phyloP scores from a whole-genome alignment of 2,329 filamentous ascomycete species.

The Ophiostoma fasciatum region DNA sequence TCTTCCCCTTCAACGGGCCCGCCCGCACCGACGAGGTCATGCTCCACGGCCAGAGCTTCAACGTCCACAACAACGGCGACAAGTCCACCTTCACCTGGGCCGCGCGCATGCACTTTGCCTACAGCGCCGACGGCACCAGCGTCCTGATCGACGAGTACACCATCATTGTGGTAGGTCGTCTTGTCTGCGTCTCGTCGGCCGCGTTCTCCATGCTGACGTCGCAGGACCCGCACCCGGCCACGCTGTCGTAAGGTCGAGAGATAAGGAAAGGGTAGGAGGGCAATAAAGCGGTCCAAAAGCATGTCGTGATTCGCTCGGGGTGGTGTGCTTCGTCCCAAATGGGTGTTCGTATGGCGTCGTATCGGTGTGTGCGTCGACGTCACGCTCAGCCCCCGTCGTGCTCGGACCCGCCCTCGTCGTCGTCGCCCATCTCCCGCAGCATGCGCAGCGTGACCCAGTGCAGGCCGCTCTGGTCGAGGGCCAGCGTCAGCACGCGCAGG shows the following conservation, averaged over 20 bases:
- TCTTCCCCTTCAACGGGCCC: conserved; percentile 6
- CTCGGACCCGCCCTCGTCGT: too few relatives aligned
- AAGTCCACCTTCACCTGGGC: conserved; percentile 9
- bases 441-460: conserved; percentile 2
- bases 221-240: background rate
- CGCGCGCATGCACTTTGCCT: conserved; percentile 7
- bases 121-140: background rate
- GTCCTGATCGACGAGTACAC: conserved; percentile 10
- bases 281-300: too few relatives aligned
- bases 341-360: too few relatives aligned
- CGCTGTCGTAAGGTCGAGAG: background rate
- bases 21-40: conserved; percentile 8
- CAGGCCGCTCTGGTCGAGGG: conserved; percentile 3
- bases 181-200: background rate
- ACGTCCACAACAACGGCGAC: conserved; percentile 5
- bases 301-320: too few relatives aligned
- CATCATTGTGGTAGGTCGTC: conserved; percentile 7
- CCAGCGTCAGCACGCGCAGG: background rate
- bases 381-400: too few relatives aligned
- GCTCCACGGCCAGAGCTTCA: conserved; percentile 9
- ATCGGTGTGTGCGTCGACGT: too few relatives aligned
- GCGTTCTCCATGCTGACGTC: background rate
- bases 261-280: too few relatives aligned
- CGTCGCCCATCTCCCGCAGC: conserved; percentile 4
- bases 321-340: too few relatives aligned